Evolutionary conservation across 768 basidiomycete species (phyloP), one percentile per base, ranked within the genome.

Genomic region (Pholiota microspora): DNA sequence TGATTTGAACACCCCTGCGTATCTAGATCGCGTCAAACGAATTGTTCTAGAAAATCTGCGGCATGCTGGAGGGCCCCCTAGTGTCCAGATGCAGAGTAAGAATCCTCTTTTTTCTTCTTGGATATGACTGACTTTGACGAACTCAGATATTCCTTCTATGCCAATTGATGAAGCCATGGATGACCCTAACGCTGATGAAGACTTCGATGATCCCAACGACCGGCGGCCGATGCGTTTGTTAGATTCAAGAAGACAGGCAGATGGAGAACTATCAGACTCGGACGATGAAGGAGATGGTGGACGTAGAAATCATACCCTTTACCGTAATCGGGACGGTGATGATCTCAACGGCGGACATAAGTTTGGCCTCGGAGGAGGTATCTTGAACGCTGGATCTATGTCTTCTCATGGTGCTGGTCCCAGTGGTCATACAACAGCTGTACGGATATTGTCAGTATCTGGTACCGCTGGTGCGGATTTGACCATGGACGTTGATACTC

Each of bases 251-350:
- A 78, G 89, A 57, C 94, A 94, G 67, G 83, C 81, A 4, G 93
- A 96, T 35, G 89, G 88, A 18, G 92, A 95, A 64, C 78, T 97
- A 10, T 97, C 94, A 6, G 97, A 99, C 69, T 98, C 97, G 1
- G 97, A 99, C 59, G 97, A 99, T 67, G 97, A 99, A 71, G 95
- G 93, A 15, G 89, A 89, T 62, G 94, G 92, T 42, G 91, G 86
- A 1, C 80, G 94, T 51, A 77, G 86, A 54, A 79, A 94, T 61
- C 85, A 86, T 54, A 73, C 80, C 7, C 73, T 74, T 32, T 83
- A 88, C 67, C 76, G 77, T 24, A 78, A 84, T 29, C 74, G 73
- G 21, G 82, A 81, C 45, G 80, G 77, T 52, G 73, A 71, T 16
- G 81, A 78, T 27, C 67, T 67, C 21, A 73, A 68, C 31, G 76